These are phyloP conservation scores for Entomortierella lignicola DNA, from an alignment of 192 early-diverging fungal species.

Conservation along the genomic window DNA sequence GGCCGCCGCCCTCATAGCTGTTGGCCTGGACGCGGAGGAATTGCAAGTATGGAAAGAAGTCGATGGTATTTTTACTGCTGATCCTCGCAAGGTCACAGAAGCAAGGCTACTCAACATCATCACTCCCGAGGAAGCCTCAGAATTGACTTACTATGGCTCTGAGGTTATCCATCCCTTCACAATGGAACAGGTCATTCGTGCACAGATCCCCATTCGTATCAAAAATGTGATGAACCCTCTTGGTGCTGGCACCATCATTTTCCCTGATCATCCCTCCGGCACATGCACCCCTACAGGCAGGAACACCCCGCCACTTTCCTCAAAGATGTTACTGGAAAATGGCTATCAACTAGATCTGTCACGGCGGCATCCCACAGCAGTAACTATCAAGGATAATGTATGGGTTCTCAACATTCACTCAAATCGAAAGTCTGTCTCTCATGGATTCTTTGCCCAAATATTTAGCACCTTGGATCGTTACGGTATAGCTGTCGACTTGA, in stretches of 20 bases:
- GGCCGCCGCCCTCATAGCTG: conserved; percentile 94
- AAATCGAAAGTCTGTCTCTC: conserved; percentile 93
- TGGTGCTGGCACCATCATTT: conserved; percentile 94
- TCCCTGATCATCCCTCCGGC: conserved; percentile 77
- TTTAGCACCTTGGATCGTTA: conserved; percentile 91
- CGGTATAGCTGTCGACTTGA: conserved; percentile 94
- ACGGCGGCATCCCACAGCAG: conserved; percentile 90
- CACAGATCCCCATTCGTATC: conserved; percentile 97
- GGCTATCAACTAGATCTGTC: conserved; percentile 80
- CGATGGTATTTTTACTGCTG: conserved; percentile 98
- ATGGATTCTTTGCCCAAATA: conserved; percentile 98
- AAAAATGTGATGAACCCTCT: conserved; percentile 97
- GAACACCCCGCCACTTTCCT: conserved; percentile 62
- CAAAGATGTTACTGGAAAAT: conserved; percentile 73
- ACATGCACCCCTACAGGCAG: conserved; percentile 62
- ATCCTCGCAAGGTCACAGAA: conserved; percentile 93
- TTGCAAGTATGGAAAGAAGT: conserved; percentile 99
- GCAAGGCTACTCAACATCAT: conserved; percentile 91
- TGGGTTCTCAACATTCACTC: conserved; percentile 97
- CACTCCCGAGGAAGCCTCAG: conserved; percentile 97
- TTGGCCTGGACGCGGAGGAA: conserved; percentile 88
- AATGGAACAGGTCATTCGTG: conserved; percentile 99
- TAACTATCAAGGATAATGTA: conserved; percentile 99
- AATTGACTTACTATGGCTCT: conserved; percentile 96
- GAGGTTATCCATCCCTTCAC: conserved; percentile 99